A percentile compares a stretch with the other conserved stretches of the same genome.
phyloP scores from a whole-genome alignment of 345 rosid species.

The Salix udensis region DNA sequence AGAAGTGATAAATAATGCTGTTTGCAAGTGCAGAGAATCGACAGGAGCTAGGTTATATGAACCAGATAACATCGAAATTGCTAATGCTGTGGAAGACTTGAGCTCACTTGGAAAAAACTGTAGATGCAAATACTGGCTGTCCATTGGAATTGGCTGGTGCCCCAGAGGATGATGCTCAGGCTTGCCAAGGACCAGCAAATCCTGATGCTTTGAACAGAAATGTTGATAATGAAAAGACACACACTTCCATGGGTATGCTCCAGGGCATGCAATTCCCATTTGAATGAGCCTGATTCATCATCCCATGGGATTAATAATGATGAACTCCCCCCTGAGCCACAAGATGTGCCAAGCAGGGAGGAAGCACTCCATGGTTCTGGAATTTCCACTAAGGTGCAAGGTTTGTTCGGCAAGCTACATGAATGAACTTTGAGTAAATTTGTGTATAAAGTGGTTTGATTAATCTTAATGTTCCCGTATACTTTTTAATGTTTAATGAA shows the following conservation, averaged over 20 bases:
- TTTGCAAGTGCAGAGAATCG: constrained; percentile 5
- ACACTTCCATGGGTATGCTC: constrained; percentile 15
- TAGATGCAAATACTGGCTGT: constrained; percentile 25
- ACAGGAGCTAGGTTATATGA: constrained; percentile 17
- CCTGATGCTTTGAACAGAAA: constrained; percentile 21
- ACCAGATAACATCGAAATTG: constrained; percentile 26
- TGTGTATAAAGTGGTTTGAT: background rate
- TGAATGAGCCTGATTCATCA: constrained; percentile 10
- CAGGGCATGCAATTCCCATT: constrained; percentile 39
- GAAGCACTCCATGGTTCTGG: constrained; percentile 21
- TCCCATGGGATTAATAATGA: constrained; percentile 19
- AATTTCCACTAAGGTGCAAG: constrained; percentile 41
- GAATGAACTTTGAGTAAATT: constrained; percentile 5
- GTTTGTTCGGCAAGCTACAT: constrained; percentile 33
- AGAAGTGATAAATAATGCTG: constrained; percentile 31
- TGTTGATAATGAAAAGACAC: constrained; percentile 21
- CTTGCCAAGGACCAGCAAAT: constrained; percentile 27
- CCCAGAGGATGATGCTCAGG: constrained; percentile 29
- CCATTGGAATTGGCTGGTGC: constrained; percentile 28
- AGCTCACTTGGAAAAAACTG: constrained; percentile 15
- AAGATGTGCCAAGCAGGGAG: constrained; percentile 19
- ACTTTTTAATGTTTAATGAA: background rate
- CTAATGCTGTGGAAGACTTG: constrained; percentile 20
- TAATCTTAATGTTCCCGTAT: background rate
- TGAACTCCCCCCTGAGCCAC: constrained; percentile 8